A percentile compares a stretch with the other conserved stretches of the same genome.
These are phyloP conservation scores for Fusarium heterosporum DNA, from an alignment of 2,329 filamentous ascomycete species.

Conservation along the genomic window DNA sequence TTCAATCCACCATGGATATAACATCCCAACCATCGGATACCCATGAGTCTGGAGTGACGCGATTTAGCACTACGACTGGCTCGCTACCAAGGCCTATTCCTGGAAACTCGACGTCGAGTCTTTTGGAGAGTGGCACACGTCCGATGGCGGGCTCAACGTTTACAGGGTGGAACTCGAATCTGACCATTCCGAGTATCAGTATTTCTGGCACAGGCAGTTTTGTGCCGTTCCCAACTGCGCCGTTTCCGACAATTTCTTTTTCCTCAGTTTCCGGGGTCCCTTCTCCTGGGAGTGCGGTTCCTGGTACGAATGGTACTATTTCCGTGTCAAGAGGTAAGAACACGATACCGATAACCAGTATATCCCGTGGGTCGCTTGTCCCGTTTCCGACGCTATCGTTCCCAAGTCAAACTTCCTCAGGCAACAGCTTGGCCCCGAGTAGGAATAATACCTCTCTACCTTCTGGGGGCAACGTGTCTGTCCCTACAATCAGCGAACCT, in stretches of 20 bases:
- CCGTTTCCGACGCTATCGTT: background rate
- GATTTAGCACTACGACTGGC: constrained; percentile 1
- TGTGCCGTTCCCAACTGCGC: background rate
- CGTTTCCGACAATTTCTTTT: background rate
- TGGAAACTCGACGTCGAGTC: constrained; percentile 21
- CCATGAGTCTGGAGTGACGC: constrained; percentile 15
- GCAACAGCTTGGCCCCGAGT: background rate
- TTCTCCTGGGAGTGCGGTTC: background rate
- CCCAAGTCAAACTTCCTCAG: background rate
- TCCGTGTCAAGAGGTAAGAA: background rate
- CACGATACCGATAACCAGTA: constrained; percentile 9
- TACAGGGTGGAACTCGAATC: constrained; percentile 31
- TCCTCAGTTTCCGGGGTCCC: background rate
- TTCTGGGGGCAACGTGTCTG: background rate
- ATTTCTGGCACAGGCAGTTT: constrained; percentile 3
- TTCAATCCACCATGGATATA: background rate
- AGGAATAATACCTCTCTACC: constrained; percentile 10
- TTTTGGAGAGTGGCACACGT: constrained; percentile 21
- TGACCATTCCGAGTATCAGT: constrained; percentile 6
- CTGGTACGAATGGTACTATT: constrained; percentile 15
- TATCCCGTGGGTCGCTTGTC: constrained; percentile 8
- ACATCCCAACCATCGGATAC: constrained; percentile 5
- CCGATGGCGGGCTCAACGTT: constrained; percentile 17
- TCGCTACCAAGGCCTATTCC: constrained; percentile 28
- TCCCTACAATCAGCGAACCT: constrained; percentile 3